phyloP scores from a whole-genome alignment of 1,139 yeast genomes.

The Nakaseomyces bracarensis region DNA sequence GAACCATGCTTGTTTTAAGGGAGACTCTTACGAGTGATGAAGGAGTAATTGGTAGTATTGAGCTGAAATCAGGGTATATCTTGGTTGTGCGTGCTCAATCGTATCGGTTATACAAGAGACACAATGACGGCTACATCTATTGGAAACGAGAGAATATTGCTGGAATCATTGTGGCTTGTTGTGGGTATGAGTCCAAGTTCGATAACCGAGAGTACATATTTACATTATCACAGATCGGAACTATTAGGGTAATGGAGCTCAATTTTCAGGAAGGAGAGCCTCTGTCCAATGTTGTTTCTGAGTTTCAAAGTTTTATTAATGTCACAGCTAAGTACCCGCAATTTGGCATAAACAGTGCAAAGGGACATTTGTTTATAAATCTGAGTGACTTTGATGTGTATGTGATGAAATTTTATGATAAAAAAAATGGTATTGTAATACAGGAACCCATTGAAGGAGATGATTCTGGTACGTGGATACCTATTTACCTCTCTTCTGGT shows the following conservation, averaged over 20 bases:
- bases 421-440: neutral
- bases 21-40: neutral
- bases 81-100: neutral
- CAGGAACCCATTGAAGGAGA: neutral
- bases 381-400: neutral
- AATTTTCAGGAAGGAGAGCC: neutral
- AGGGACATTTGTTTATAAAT: slow-evolving; percentile 1
- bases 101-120: neutral
- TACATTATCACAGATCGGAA: neutral
- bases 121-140: neutral
- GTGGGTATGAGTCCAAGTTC: neutral
- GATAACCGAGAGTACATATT: neutral
- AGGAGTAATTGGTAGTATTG: neutral
- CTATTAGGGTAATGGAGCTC: neutral
- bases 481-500: slow-evolving; percentile 1
- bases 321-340: slow-evolving; percentile 1
- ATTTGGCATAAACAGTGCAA: neutral
- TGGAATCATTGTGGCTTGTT: neutral
- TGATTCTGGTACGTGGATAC: neutral
- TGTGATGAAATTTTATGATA: slow-evolving; percentile 3
- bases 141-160: neutral
- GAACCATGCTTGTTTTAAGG: neutral
- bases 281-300: neutral
- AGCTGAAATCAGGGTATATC: neutral
- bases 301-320: neutral